Evolutionary conservation across 2,329 filamentous ascomycete genomes (phyloP).

Genomic region (Cercospora canescens): DNA sequence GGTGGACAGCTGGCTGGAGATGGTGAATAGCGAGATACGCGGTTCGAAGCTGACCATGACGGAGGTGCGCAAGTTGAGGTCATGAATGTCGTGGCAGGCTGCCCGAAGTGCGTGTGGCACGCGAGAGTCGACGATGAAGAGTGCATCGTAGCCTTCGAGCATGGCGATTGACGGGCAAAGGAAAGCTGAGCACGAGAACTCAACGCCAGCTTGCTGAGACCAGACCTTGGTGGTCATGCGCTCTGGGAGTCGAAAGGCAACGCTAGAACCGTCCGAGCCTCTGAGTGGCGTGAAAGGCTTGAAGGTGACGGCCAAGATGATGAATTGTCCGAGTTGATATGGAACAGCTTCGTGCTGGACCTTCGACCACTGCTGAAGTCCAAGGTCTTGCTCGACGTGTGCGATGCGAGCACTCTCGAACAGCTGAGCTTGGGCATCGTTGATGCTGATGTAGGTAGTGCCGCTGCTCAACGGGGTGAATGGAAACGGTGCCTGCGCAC

Average conservation of each 20-base stretch:
- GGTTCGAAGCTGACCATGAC: conserved; percentile 10
- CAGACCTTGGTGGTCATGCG: conserved; percentile 9
- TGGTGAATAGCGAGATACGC: background rate
- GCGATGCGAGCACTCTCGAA: conserved; percentile 18
- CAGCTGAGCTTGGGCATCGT: conserved; percentile 15
- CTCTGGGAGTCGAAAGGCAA: conserved; percentile 37
- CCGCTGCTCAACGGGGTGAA: conserved; percentile 17
- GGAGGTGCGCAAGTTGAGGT: background rate
- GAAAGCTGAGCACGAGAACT: background rate
- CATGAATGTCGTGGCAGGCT: background rate
- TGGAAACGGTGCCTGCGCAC: conserved; percentile 9
- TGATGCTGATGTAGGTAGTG: conserved; percentile 14
- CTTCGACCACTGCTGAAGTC: conserved; percentile 18
- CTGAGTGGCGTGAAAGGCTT: conserved; percentile 5
- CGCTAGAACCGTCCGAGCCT: conserved; percentile 44
- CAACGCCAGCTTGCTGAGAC: background rate
- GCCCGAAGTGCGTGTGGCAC: background rate
- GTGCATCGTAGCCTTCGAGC: conserved; percentile 14
- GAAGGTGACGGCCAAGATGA: conserved; percentile 22
- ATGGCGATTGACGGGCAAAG: background rate
- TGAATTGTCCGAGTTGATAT: conserved; percentile 14
- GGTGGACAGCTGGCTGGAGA: conserved; percentile 15
- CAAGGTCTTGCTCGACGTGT: conserved; percentile 16
- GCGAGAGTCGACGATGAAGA: conserved; percentile 12
- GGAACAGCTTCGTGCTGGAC: conserved; percentile 15